These are phyloP conservation scores for Dujonia santamariae DNA, from an alignment of 1,139 yeast genomes.

Conservation along the genomic window DNA sequence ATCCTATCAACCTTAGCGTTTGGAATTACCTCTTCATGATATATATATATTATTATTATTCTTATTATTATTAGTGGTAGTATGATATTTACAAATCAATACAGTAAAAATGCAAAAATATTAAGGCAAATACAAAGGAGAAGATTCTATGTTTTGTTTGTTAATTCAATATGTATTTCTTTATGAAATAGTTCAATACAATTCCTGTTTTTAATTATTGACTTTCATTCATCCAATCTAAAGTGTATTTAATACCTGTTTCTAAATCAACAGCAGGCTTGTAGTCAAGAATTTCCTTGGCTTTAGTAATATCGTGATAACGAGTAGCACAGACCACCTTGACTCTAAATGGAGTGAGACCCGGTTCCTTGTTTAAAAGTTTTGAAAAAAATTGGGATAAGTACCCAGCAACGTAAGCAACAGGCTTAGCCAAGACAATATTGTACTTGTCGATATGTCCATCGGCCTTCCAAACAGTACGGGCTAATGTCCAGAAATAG, in stretches of 20 bases:
- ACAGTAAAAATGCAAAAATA: too few species aligned
- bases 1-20: too few species aligned
- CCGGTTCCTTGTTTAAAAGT: constrained; percentile 78
- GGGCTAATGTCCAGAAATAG: constrained; percentile 95
- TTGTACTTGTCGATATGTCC: constrained; percentile 73
- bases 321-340: constrained; percentile 91
- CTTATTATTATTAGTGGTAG: too few species aligned
- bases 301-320: constrained; percentile 89
- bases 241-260: constrained; percentile 75
- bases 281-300: constrained; percentile 75
- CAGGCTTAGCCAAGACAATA: constrained; percentile 64
- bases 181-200: too few species aligned
- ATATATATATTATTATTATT: too few species aligned
- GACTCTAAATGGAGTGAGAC: constrained; percentile 95
- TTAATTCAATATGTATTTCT: too few species aligned
- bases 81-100: too few species aligned
- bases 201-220: too few species aligned
- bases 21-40: too few species aligned
- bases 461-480: constrained; percentile 96
- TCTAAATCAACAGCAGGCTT: constrained; percentile 77
- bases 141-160: too few species aligned
- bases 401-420: constrained; percentile 80
- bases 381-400: constrained; percentile 71
- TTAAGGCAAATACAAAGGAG: too few species aligned
- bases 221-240: constrained; percentile 86